Conservation (phyloP, 768 basidiomycete genomes). For the Lactarius hatsudake region DNA sequence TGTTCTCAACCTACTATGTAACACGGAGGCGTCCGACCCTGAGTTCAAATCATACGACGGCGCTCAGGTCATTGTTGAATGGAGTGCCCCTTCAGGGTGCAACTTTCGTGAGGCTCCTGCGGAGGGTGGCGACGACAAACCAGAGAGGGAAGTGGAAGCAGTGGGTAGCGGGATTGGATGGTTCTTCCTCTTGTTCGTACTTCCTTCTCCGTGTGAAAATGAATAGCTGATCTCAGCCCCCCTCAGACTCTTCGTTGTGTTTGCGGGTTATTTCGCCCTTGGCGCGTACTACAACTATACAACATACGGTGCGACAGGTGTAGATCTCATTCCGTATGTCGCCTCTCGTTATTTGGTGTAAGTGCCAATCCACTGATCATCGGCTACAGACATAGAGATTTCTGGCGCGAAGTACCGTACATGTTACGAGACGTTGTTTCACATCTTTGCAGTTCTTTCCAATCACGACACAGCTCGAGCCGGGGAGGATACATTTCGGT, state of each 20-base stretch:
- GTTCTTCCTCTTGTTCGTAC: conserved; percentile 79
- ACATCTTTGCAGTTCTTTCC: conserved; percentile 71
- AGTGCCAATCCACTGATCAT: conserved; percentile 18
- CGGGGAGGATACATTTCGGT: conserved; percentile 79
- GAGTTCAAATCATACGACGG: conserved; percentile 61
- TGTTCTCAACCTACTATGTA: conserved; percentile 60
- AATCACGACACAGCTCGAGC: conserved; percentile 59
- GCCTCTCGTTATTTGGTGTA: conserved; percentile 3
- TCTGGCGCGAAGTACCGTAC: conserved; percentile 87
- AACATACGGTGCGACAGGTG: conserved; percentile 79
- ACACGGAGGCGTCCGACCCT: conserved; percentile 40
- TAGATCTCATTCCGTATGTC: conserved; percentile 81
- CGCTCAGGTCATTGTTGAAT: conserved; percentile 52
- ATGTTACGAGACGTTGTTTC: conserved; percentile 76
- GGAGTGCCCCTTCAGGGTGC: conserved; percentile 64
- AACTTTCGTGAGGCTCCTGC: conserved; percentile 31
- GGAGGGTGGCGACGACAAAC: conserved; percentile 33
- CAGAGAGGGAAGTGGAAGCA: conserved; percentile 26
- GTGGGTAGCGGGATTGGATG: conserved; percentile 80
- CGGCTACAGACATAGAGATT: conserved; percentile 70
- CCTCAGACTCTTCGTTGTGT: conserved; percentile 57
- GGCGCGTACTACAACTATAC: conserved; percentile 89
- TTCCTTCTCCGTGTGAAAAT: background rate
- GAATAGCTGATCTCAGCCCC: conserved; percentile 9
- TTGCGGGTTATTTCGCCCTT: conserved; percentile 67